Conservation (phyloP, 2,329 filamentous ascomycete species). For the Leptosphaerulina australis region DNA sequence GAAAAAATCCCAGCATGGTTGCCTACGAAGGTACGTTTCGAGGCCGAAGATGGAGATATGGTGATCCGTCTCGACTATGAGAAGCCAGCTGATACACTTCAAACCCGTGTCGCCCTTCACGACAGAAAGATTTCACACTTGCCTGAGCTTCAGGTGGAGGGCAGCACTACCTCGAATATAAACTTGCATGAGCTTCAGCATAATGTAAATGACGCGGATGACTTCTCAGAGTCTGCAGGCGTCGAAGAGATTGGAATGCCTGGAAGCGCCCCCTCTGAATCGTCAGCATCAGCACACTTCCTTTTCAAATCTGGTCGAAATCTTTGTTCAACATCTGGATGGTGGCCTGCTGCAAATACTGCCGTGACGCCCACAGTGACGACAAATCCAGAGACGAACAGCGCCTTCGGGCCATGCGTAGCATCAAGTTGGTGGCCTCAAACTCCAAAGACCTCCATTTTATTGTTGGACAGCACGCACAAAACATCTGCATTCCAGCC, state of each 20-base stretch:
- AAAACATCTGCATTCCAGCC: conserved; percentile 17
- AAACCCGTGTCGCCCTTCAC: conserved; percentile 16
- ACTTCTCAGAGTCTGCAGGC: not conserved
- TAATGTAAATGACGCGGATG: not conserved
- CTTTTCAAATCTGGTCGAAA: conserved; percentile 29
- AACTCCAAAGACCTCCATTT: conserved; percentile 5
- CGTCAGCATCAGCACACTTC: conserved; percentile 18
- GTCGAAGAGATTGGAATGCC: not conserved
- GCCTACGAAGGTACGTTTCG: conserved; percentile 35
- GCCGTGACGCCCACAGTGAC: conserved; percentile 10
- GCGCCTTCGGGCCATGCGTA: conserved; percentile 6
- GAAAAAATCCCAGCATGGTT: conserved; percentile 39
- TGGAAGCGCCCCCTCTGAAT: not conserved
- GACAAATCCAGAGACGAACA: conserved; percentile 13
- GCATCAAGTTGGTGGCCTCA: conserved; percentile 26
- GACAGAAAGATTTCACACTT: not conserved
- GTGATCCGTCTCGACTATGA: conserved; percentile 40
- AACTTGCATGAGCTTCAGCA: not conserved
- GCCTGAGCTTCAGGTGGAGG: not conserved
- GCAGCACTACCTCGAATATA: not conserved
- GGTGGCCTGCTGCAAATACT: conserved; percentile 22
- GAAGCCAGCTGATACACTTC: conserved; percentile 19
- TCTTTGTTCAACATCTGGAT: conserved; percentile 30
- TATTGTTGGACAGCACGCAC: conserved; percentile 7
- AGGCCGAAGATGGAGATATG: conserved; percentile 37